Base-by-base conservation (phyloP, 1,139 yeast genomes). In the Taphrina confusa region DNA sequence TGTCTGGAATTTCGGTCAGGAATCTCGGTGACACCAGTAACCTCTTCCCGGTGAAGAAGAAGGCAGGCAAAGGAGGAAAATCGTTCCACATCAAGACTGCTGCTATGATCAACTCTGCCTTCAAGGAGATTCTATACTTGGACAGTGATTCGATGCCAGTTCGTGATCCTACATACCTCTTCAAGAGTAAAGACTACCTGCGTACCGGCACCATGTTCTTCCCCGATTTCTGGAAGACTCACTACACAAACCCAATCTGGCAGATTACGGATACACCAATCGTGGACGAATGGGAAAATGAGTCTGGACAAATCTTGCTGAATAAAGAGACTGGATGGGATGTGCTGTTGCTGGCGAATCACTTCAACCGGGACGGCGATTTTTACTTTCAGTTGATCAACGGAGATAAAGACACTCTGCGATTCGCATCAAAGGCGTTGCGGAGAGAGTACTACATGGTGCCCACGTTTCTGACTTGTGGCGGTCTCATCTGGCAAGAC, bases 121-220 rank as follows among this genome's bases (percentile, higher is more conserved):
- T 56, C 54, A 37, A 46, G 40, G 60, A 56, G 22, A 46, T 56
- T 20, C 60, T 56, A 18, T 56, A 56, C 31, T 54, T 56, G 14
- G 60, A 56, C 40, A 46, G 54, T n/a, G 60, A 56, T 33, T 56
- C 60, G 27, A 56, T 56, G 60, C 60, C 54, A n/a, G 60, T 56
- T 1, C 46, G 60, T 6, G 54, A 56, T 37, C 60, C 60, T 12
- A 46, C 46, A 28, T 56, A 56, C 37, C 39, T 56, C n/a, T 56
- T 56, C 3, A 54, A 47, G 14, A 45, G 46, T 23, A 39, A 36
- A n/a, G 60, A 56, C n/a, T 56, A 46, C 20, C 25, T 33, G 37
- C 36, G 54, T n/a, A 56, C 60, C 14, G 60, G 60, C 16, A 56
- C 60, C 42, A 56, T 56, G 60, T 56, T 56, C 40, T 56, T 46